These are phyloP conservation scores for Leccinum sublutescens DNA, from an alignment of 768 basidiomycete species.

Conservation along the genomic window DNA sequence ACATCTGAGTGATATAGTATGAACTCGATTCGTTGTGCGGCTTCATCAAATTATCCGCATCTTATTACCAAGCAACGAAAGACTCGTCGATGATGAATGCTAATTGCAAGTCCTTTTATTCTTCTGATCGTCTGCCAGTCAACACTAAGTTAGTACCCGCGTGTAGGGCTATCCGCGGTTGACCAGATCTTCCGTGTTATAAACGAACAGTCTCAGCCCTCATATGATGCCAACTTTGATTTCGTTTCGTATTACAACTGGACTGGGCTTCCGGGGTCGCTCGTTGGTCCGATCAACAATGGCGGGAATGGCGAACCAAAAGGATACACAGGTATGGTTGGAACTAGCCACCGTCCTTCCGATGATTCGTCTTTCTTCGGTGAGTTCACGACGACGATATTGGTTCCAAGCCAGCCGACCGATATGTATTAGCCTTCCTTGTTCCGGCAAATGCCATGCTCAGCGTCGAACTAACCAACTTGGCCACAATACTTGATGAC, in stretches of 20 bases:
- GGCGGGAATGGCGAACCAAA: slow-evolving; percentile 74
- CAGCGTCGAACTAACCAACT: slow-evolving; percentile 63
- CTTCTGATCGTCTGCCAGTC: background rate
- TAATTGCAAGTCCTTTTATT: slow-evolving; percentile 47
- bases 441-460: slow-evolving; percentile 83
- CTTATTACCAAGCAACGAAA: slow-evolving; percentile 69
- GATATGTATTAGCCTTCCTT: slow-evolving; percentile 56
- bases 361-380: slow-evolving; percentile 72
- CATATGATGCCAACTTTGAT: slow-evolving; percentile 69
- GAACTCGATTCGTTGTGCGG: slow-evolving; percentile 79
- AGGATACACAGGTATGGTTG: slow-evolving; percentile 69
- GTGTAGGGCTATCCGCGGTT: slow-evolving; percentile 63
- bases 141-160: background rate
- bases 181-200: slow-evolving; percentile 74
- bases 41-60: slow-evolving; percentile 74
- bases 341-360: slow-evolving; percentile 74
- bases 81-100: slow-evolving; percentile 71
- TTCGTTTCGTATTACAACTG: slow-evolving; percentile 79
- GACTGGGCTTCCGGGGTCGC: slow-evolving; percentile 63
- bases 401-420: background rate
- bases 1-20: slow-evolving; percentile 43
- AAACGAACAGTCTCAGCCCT: slow-evolving; percentile 69
- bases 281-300: slow-evolving; percentile 65
- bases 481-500: slow-evolving; percentile 58
- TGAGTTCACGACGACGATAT: slow-evolving; percentile 26